Base-by-base conservation (phyloP, 805 yeast species). In the Schizosaccharomyces lindneri region DNA sequence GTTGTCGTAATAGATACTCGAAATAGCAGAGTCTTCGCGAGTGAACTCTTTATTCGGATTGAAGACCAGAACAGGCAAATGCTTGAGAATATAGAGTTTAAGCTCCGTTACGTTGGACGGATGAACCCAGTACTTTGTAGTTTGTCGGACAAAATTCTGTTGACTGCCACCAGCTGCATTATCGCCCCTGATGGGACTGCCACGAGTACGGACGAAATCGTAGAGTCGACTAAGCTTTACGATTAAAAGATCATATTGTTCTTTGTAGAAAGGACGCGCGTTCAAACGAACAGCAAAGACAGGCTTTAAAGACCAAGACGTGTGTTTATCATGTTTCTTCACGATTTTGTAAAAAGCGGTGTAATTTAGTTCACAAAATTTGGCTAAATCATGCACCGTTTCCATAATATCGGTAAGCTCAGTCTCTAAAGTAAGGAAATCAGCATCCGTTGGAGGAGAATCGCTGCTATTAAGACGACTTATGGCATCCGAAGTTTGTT, bases 121-220 rank as follows among this genome's bases (percentile, higher is more conserved):
- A 70, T 93, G 98, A 41, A 93, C 97, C 99, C 99, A 93, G 74
- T 93, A 93, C 71, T 93, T 93, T 6, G 98, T 93, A 24, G 98
- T 93, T 74, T 93, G 98, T 73, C 98, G 84, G 59, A 93, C 97
- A 69, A 93, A 93, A 75, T 93, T 93, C 73, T 93, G 98, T 77
- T 89, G 97, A 55, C 84, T 79, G 55, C 98, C 98, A 69, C 98
- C 98, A n/a, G 98, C 97, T 4, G 97, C 71, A 3, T 95, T 82
- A 73, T 93, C 98, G 65, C 97, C 97, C 68, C 81, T 79, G 48
- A 87, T 86, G 15, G 98, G 97, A 70, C 87, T 85, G 67, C 98
- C 98, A 67, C 95, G 80, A 0, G 97, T 93, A 71, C 97, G 81
- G 36, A 93, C 97, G 64, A 90, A 74, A 71, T 93, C 97, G 68